Evolutionary conservation across 768 basidiomycete genomes (phyloP).

Genomic region (Russula sp.): DNA sequence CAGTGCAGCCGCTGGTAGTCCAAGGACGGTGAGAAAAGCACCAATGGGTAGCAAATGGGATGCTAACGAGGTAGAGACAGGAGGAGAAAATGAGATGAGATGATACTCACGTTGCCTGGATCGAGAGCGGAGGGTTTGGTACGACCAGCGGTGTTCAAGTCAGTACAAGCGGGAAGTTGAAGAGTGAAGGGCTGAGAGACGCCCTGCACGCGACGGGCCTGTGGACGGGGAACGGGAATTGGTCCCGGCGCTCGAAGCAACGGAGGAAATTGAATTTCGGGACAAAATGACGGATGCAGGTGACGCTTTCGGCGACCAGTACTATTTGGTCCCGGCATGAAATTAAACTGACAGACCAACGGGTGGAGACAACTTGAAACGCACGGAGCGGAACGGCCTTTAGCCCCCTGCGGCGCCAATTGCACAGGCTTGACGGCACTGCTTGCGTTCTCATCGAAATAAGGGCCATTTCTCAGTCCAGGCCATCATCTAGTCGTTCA

Average conservation of each 20-base stretch:
- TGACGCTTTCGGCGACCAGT: constrained; percentile 29
- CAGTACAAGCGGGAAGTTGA: constrained; percentile 19
- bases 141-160: constrained; percentile 12
- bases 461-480: not conserved
- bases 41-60: no score
- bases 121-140: constrained; percentile 1
- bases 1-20: not conserved
- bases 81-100: not conserved
- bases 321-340: constrained; percentile 29
- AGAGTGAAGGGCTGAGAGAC: constrained; percentile 11
- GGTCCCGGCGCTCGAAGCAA: constrained; percentile 24
- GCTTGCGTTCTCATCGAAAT: not conserved
- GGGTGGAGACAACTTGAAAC: constrained; percentile 20
- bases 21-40: not conserved
- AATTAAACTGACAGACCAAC: constrained; percentile 8
- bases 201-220: constrained; percentile 17
- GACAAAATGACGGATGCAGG: constrained; percentile 26
- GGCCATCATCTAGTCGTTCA: not conserved
- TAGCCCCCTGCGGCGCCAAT: constrained; percentile 6
- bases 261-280: constrained; percentile 28
- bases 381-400: constrained; percentile 26
- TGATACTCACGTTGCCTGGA: constrained; percentile 18
- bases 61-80: not conserved
- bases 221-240: constrained; percentile 15
- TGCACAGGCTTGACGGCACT: not conserved